phyloP scores from a whole-genome alignment of 208 protist species.

The Wallacemonas sp. region DNA sequence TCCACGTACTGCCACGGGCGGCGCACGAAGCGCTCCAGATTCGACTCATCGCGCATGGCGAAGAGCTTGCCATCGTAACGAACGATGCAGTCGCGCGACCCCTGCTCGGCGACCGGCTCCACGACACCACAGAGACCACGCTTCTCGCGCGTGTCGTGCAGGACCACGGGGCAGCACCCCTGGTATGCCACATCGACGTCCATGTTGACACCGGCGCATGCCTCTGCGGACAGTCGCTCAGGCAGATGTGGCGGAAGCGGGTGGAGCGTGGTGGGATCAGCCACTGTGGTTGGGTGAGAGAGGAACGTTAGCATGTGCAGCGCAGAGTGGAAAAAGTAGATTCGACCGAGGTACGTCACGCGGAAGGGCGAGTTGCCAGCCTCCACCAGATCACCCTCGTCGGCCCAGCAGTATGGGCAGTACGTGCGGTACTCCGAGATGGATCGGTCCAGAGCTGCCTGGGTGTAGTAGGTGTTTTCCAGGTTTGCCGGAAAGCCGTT shows the following conservation, averaged over 20 bases:
- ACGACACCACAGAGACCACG: slow-evolving; percentile 71
- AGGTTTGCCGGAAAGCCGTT: slow-evolving; percentile 63
- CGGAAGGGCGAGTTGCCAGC: slow-evolving; percentile 18
- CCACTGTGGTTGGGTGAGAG: slow-evolving; percentile 47
- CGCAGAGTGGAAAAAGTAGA: slow-evolving; percentile 73
- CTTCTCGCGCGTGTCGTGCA: slow-evolving; percentile 85
- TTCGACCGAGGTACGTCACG: slow-evolving; percentile 63
- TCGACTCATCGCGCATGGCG: slow-evolving; percentile 57
- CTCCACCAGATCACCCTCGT: slow-evolving; percentile 54
- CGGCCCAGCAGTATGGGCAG: slow-evolving; percentile 83
- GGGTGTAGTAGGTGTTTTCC: slow-evolving; percentile 43
- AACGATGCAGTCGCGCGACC: slow-evolving; percentile 62
- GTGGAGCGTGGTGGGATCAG: slow-evolving; percentile 36
- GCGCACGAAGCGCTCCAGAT: slow-evolving; percentile 64
- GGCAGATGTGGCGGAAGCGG: slow-evolving; percentile 60
- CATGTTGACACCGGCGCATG: background rate
- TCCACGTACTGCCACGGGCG: slow-evolving; percentile 85
- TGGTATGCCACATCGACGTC: slow-evolving; percentile 46
- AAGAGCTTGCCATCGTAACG: slow-evolving; percentile 79
- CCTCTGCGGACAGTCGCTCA: slow-evolving; percentile 12
- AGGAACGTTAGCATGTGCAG: slow-evolving; percentile 71
- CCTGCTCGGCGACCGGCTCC: slow-evolving; percentile 73
- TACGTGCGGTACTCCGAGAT: slow-evolving; percentile 75
- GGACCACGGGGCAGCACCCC: slow-evolving; percentile 90
- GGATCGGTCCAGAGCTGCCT: slow-evolving; percentile 25